Percentiles rank a stretch among this genome's conserved stretches.
Conservation (phyloP, 2,329 filamentous ascomycete species). For the Ceratocystis ficicola region DNA sequence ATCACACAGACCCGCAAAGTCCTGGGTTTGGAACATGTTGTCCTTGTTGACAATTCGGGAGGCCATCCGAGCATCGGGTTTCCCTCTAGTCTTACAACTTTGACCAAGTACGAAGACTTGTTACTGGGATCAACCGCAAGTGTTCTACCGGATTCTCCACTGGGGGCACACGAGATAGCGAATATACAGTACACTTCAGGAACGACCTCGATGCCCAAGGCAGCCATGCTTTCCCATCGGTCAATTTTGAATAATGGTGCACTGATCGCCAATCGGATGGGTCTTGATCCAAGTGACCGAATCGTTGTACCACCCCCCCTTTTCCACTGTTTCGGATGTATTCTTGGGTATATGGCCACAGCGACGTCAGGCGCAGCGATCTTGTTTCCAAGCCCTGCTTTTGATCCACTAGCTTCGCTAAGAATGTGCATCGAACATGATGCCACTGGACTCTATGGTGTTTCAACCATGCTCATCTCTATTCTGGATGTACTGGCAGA, state of each 20-base stretch:
- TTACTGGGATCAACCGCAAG: conserved; percentile 28
- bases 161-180: conserved; percentile 56
- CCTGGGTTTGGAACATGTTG: conserved; percentile 56
- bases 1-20: conserved; percentile 37
- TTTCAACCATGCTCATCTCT: conserved; percentile 88
- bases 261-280: conserved; percentile 76
- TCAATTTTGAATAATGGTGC: conserved; percentile 88
- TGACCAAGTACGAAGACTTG: conserved; percentile 38
- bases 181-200: conserved; percentile 97
- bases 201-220: conserved; percentile 85
- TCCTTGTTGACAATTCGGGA: conserved; percentile 66
- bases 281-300: conserved; percentile 58
- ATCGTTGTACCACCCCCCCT: conserved; percentile 78
- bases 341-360: conserved; percentile 92
- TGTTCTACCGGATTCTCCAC: conserved; percentile 36
- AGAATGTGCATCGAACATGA: conserved; percentile 40
- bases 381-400: conserved; percentile 75
- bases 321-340: conserved; percentile 82
- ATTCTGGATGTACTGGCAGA: conserved; percentile 63
- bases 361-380: conserved; percentile 68
- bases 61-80: conserved; percentile 37
- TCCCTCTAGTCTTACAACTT: conserved; percentile 32
- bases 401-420: conserved; percentile 65
- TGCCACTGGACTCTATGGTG: conserved; percentile 65
- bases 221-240: conserved; percentile 73